Conservation (phyloP, 2,329 filamentous ascomycete species). For the Graphilbum ipis-grandicollis region DNA sequence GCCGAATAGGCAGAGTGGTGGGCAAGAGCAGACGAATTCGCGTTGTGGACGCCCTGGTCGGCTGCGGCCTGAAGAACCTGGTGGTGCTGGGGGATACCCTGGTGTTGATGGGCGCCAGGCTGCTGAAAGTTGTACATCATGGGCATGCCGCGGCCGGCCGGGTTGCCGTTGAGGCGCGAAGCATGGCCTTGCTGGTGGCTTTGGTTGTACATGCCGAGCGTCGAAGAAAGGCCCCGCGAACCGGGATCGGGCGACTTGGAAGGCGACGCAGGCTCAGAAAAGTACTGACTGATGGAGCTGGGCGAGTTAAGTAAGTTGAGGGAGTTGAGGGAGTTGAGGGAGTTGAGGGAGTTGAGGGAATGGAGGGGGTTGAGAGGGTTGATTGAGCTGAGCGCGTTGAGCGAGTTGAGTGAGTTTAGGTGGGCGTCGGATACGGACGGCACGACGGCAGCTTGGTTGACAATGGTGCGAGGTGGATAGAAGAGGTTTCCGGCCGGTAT, state of each 20-base stretch:
- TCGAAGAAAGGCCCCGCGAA: conserved; percentile 15
- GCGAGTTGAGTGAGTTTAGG: conserved; percentile 16
- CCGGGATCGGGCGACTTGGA: conserved; percentile 14
- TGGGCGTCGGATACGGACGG: conserved; percentile 17
- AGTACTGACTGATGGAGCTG: conserved; percentile 14
- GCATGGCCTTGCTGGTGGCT: conserved; percentile 56
- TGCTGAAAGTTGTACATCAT: conserved; percentile 56
- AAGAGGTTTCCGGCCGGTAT: conserved; percentile 39
- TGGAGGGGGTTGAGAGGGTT: conserved; percentile 3
- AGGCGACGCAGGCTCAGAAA: conserved; percentile 13
- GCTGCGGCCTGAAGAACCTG: conserved; percentile 35
- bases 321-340: conserved; percentile 13
- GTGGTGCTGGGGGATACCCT: conserved; percentile 47
- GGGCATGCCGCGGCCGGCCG: conserved; percentile 38
- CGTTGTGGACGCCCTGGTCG: conserved; percentile 35
- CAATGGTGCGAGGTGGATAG: conserved; percentile 26
- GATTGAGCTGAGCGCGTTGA: no score
- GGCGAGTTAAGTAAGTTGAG: conserved; percentile 12
- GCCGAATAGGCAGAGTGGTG: conserved; percentile 47
- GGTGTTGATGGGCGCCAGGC: conserved; percentile 42
- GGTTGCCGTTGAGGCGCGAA: conserved; percentile 58
- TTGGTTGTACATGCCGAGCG: conserved; percentile 54
- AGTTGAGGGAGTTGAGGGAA: conserved; percentile 12
- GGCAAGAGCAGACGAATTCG: conserved; percentile 36
- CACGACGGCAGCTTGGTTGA: background rate